Conservation (phyloP, 164 flowering plant species). For the Chloranthus sessilifolius region DNA sequence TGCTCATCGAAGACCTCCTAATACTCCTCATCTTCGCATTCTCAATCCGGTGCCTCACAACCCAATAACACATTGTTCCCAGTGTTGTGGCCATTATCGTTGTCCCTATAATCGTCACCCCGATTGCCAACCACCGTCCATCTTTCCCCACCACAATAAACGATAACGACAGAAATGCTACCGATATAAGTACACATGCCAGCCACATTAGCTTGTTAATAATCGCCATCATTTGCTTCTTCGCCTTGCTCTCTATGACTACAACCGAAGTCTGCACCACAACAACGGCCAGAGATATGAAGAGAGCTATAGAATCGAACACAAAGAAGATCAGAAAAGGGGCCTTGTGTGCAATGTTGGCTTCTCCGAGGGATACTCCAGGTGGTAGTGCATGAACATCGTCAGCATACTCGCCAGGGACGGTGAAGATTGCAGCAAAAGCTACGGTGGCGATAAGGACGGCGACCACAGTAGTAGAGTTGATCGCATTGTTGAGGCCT, state of each 20-base stretch:
- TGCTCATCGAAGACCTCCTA: slow-evolving; percentile 53
- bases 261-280: slow-evolving; percentile 96
- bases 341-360: slow-evolving; percentile 52
- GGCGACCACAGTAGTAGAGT: slow-evolving; percentile 94
- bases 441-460: slow-evolving; percentile 97
- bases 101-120: slow-evolving; percentile 76
- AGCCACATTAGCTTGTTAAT: slow-evolving; percentile 99
- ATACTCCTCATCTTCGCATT: slow-evolving; percentile 52
- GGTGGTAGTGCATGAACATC: slow-evolving; percentile 42
- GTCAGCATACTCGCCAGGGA: slow-evolving; percentile 83
- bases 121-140: slow-evolving; percentile 72
- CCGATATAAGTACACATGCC: slow-evolving; percentile 78
- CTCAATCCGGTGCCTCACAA: slow-evolving; percentile 68
- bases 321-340: slow-evolving; percentile 76
- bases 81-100: slow-evolving; percentile 68
- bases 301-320: slow-evolving; percentile 82
- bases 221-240: slow-evolving; percentile 86
- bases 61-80: slow-evolving; percentile 85
- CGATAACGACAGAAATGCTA: slow-evolving; percentile 72
- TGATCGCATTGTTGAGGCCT: slow-evolving; percentile 96
- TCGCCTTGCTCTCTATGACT: slow-evolving; percentile 87
- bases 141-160: slow-evolving; percentile 70
- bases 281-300: slow-evolving; percentile 67
- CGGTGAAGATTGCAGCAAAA: slow-evolving; percentile 89
- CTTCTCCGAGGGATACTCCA: slow-evolving; percentile 64